Evolutionary conservation across 768 basidiomycete genomes (phyloP), one percentile per base, ranked within the genome.

Genomic region (Auricularia sp.): DNA sequence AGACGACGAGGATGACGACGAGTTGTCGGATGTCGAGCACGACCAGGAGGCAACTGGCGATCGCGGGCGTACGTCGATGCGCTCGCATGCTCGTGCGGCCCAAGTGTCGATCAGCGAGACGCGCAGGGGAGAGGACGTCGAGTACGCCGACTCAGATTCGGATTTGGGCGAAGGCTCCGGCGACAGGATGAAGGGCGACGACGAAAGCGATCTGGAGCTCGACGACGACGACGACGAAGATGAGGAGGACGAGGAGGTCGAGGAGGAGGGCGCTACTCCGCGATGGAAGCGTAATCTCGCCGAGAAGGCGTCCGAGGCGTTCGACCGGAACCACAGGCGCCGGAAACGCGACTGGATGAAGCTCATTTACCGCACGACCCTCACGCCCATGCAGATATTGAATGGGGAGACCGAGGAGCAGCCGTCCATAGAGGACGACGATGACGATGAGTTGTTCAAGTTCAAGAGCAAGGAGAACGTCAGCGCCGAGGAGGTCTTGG

Each of bases 81-180:
- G 88, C 12, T 79, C 75, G 2, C 67, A 74, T 8, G 64, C 64
- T 33, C 73, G 79, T 44, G 71, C 80, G 3, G 72, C 77, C 1
- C 80, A 82, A 18, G 75, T 81, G 2, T 77, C 79, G 11, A 71
- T 71, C 72, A 1, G 73, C 71, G 33, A 76, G 74, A 36, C 75
- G 74, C 47, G 73, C 77, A 59, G 74, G 11, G 29, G 72, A 18
- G 73, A 76, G 3, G 80, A 81, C 10, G 73, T 88, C 33, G 83
- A 84, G 61, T 92, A 87, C 67, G 89, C 86, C 1, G 88, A 91
- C 53, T 89, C 87, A 68, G 90, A 91, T 70, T 91, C 90, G 1
- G 90, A 93, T 64, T 67, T 81, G n/a, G 81, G 76, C 51, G 74
- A 72, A 14, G 68, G n/a, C 35, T 68, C 62, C 42, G 65, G 29